Conservation (phyloP, 2,329 filamentous ascomycete species). For the Aureobasidium sp. region DNA sequence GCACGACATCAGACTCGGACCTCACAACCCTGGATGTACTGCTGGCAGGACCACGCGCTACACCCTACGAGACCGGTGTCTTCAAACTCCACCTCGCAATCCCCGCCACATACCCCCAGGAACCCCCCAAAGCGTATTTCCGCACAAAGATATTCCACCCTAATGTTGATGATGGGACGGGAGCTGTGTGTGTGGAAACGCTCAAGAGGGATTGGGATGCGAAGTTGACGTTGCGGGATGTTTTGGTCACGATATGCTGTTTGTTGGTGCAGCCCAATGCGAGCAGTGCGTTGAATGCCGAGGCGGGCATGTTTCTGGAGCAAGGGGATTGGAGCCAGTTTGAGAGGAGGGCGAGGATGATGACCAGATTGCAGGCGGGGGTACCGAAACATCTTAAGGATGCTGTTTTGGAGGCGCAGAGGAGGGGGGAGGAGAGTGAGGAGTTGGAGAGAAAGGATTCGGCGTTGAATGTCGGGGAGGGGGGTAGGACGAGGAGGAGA, state of each 20-base stretch:
- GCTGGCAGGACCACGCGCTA: conserved; percentile 50
- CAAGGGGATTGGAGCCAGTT: conserved; percentile 45
- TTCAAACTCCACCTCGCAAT: conserved; percentile 53
- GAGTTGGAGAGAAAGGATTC: conserved; percentile 8
- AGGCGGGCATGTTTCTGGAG: conserved; percentile 49
- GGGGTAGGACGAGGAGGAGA: conserved; percentile 8
- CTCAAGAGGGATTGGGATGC: conserved; percentile 55
- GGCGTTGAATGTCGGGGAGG: not conserved
- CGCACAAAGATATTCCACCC: conserved; percentile 55
- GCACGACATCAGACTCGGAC: conserved; percentile 36
- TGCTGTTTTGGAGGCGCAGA: conserved; percentile 45
- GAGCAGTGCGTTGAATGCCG: conserved; percentile 53
- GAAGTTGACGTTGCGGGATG: conserved; percentile 49
- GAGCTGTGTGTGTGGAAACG: conserved; percentile 56
- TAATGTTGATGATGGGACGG: conserved; percentile 54
- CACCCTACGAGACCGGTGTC: conserved; percentile 50
- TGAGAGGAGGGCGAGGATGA: conserved; percentile 47
- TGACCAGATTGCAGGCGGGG: conserved; percentile 53
- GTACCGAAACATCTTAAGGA: conserved; percentile 38
- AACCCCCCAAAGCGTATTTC: conserved; percentile 50
- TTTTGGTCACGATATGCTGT: conserved; percentile 52
- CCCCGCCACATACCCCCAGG: conserved; percentile 46
- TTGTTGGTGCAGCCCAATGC: conserved; percentile 56
- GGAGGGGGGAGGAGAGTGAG: conserved; percentile 41
- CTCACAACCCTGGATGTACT: conserved; percentile 50